A percentile compares a stretch with the other conserved stretches of the same genome.
Conservation (phyloP, 768 basidiomycete genomes). For the Galerina sulciceps region DNA sequence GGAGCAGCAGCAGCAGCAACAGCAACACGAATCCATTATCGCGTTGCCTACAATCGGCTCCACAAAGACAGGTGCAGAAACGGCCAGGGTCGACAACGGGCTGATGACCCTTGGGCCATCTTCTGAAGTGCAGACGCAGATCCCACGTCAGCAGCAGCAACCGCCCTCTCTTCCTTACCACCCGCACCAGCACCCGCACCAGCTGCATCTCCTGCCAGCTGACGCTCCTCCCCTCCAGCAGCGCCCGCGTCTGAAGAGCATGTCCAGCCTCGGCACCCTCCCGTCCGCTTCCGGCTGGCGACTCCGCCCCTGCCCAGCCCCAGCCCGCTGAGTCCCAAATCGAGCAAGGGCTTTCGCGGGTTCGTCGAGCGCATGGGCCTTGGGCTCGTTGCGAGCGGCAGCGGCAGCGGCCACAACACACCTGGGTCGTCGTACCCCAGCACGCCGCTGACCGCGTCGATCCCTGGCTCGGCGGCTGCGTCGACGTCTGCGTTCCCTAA, state of each 20-base stretch:
- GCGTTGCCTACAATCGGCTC: too few relatives aligned
- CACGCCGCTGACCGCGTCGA: slow-evolving; percentile 4
- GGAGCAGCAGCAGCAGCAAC: background rate
- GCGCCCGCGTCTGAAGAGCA: slow-evolving; percentile 21
- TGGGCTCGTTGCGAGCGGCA: background rate
- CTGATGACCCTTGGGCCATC: too few relatives aligned
- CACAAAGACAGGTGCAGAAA: too few relatives aligned
- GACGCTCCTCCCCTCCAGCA: background rate
- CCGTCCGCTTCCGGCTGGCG: background rate
- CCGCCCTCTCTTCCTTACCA: too few relatives aligned
- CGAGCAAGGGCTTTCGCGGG: slow-evolving; percentile 23
- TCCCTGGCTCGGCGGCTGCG: slow-evolving; percentile 3
- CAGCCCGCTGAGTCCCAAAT: slow-evolving; percentile 1
- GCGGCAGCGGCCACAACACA: slow-evolving; percentile 7
- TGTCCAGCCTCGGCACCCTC: slow-evolving; percentile 20
- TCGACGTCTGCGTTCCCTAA: background rate
- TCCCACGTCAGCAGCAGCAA: too few relatives aligned
- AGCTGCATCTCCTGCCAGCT: background rate
- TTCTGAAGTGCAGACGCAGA: too few relatives aligned
- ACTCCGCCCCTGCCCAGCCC: background rate
- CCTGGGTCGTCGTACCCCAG: slow-evolving; percentile 10
- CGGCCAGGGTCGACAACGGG: too few relatives aligned
- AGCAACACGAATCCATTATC: background rate
- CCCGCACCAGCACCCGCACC: background rate
- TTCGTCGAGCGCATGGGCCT: slow-evolving; percentile 28